Percentiles rank a stretch among this genome's conserved stretches.
These are phyloP conservation scores for Aspergillus glaucus DNA, from an alignment of 2,329 filamentous ascomycete genomes.

Conservation along the genomic window DNA sequence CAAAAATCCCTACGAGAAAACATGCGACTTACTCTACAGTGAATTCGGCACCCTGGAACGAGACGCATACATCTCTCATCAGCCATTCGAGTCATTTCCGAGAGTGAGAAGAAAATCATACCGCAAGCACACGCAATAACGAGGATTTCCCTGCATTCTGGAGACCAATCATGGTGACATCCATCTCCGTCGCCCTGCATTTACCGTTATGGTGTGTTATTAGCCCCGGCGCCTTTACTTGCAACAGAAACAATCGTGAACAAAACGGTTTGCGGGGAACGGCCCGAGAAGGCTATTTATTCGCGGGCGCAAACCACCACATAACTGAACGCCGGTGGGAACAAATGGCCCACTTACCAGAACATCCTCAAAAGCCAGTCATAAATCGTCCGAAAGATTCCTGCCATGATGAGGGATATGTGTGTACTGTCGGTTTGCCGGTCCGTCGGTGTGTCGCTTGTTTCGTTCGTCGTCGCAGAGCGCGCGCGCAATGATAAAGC, in stretches of 20 bases:
- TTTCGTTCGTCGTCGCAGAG: too few relatives aligned
- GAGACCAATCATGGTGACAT: constrained; percentile 97
- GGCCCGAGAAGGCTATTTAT: constrained; percentile 23
- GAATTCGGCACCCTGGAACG: constrained; percentile 83
- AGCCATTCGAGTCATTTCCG: constrained; percentile 8
- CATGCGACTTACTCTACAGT: constrained; percentile 82
- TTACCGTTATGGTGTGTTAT: constrained; percentile 2
- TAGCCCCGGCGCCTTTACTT: constrained; percentile 3
- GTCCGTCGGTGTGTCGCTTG: not conserved
- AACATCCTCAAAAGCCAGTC: constrained; percentile 98
- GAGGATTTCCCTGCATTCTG: constrained; percentile 99
- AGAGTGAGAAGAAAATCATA: constrained; percentile 49
- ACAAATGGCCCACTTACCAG: constrained; percentile 60
- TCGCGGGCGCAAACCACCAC: constrained; percentile 17
- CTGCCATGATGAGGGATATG: constrained; percentile 60
- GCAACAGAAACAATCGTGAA: not conserved
- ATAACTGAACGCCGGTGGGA: constrained; percentile 12
- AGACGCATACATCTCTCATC: constrained; percentile 5
- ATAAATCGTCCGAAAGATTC: constrained; percentile 89
- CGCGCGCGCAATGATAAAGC: not conserved
- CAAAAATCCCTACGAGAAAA: not conserved
- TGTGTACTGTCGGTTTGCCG: not conserved
- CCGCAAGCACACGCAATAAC: constrained; percentile 83
- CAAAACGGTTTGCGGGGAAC: constrained; percentile 23
- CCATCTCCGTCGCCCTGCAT: constrained; percentile 94